These are phyloP conservation scores for Aspergillus sp. DNA, from an alignment of 2,329 filamentous ascomycete species.

Conservation along the genomic window DNA sequence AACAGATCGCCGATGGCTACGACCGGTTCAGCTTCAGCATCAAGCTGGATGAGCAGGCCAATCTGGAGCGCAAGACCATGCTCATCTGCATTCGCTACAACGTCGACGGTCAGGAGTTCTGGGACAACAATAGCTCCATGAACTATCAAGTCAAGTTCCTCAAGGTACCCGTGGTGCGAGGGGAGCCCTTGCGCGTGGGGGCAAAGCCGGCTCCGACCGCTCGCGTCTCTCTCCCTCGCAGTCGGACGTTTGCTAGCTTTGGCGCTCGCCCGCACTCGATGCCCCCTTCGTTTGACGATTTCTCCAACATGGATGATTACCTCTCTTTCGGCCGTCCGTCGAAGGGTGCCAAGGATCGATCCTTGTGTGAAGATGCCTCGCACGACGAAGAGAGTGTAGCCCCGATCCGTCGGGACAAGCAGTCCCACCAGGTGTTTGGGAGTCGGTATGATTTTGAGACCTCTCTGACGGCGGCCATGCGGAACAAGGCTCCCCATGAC, in stretches of 20 bases:
- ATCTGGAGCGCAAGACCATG: conserved; percentile 88
- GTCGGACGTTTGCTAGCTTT: conserved; percentile 57
- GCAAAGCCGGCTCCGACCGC: conserved; percentile 40
- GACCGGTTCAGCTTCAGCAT: conserved; percentile 95
- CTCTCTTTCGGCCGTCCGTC: conserved; percentile 59
- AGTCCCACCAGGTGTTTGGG: conserved; percentile 71
- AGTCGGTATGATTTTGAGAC: conserved; percentile 95
- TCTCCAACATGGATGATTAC: conserved; percentile 60
- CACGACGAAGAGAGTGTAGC: conserved; percentile 62
- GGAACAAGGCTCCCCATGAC: conserved; percentile 63
- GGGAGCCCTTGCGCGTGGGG: conserved; percentile 42
- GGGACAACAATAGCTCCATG: conserved; percentile 85
- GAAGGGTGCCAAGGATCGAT: conserved; percentile 64
- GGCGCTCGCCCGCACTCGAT: conserved; percentile 52
- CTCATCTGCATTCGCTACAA: conserved; percentile 88
- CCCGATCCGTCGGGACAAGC: conserved; percentile 46
- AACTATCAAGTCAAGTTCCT: conserved; percentile 96
- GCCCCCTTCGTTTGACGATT: conserved; percentile 66
- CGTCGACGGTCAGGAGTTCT: conserved; percentile 80
- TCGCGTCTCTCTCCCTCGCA: conserved; percentile 63
- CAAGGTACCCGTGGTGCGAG: conserved; percentile 69
- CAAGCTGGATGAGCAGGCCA: conserved; percentile 84
- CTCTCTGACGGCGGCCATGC: conserved; percentile 81
- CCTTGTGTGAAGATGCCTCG: conserved; percentile 72
- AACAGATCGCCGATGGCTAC: conserved; percentile 62